Evolutionary conservation across 371 early-diverging fungal genomes (phyloP).

Genomic region (Mucor saturninus): DNA sequence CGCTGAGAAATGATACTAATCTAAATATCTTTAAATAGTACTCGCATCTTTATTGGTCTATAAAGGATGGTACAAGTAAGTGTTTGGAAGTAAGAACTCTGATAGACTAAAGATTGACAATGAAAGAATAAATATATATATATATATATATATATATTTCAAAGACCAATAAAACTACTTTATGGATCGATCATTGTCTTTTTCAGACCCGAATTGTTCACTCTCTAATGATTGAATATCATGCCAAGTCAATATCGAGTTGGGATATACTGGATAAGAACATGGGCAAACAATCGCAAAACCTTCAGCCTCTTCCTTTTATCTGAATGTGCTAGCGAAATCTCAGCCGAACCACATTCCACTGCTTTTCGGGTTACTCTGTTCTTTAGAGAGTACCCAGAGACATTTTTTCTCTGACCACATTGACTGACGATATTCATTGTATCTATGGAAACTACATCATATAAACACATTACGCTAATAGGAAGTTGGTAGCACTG

Average conservation of each 20-base stretch:
- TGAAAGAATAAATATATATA: background rate
- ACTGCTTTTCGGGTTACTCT: constrained; percentile 3
- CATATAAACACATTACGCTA: constrained; percentile 5
- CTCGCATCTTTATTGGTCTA: background rate
- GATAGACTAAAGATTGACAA: background rate
- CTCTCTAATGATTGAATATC: constrained; percentile 3
- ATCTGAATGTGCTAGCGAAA: background rate
- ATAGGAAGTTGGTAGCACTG: constrained; percentile 2
- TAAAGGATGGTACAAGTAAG: background rate
- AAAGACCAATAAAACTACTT: background rate
- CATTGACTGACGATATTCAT: constrained; percentile 3
- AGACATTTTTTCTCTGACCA: constrained; percentile 5
- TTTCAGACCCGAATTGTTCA: constrained; percentile 1
- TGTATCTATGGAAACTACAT: background rate
- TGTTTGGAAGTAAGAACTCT: background rate
- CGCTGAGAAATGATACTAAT: background rate
- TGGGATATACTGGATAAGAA: constrained; percentile 3
- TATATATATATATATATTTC: background rate
- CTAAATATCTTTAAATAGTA: background rate
- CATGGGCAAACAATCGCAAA: background rate
- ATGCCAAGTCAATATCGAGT: constrained; percentile 6
- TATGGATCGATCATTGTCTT: constrained; percentile 1
- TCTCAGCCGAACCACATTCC: constrained; percentile 12
- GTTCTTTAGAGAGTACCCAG: constrained; percentile 4
- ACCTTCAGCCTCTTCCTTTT: constrained; percentile 12